Evolutionary conservation across 768 basidiomycete genomes (phyloP), one percentile per base, ranked within the genome.

Genomic region (Suillus ampliporus): DNA sequence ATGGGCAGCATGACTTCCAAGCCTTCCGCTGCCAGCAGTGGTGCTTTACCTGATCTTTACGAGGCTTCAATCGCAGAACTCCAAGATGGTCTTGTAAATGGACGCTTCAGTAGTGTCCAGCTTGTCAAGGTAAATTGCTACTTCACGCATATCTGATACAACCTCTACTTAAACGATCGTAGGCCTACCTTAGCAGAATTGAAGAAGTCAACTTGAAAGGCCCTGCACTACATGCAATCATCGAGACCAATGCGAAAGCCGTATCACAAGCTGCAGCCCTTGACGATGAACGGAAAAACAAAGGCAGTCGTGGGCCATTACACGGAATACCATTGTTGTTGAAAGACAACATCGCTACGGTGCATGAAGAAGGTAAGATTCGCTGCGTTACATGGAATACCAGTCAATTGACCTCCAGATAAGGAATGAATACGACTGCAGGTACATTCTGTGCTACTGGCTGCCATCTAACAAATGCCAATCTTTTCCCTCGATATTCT

Each of bases 141-240:
- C 31, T 31, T 31, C 6, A 31, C 10, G 10, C 43, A 44, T n/a
- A 44, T 8, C 43, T 44, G 43, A 44, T 9, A n/a, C 9, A 21
- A 7, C n/a, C 43, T 44, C 23, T 31, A 31, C 31, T 31, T n/a
- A 44, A n/a, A 8, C 43, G 10, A 17, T n/a, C 1, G 8, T 19
- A 89, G 88, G 86, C 87, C 3, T 90, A 90, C 70, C 78, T 89
- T 65, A 83, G 84, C 13, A 80, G 89, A 2, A 89, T 89, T 28
- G 84, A 88, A 5, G 84, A 90, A 68, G 89, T 90, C n/a, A 89
- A 90, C 67, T 67, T 83, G 19, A 76, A 84, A 61, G 87, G 88
- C 2, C 83, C 87, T 13, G 73, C 73, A 48, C 73, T 90, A 10
- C 84, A 81, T 11, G 88, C 88, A 1, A 80, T 90, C 5, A 74